phyloP scores from a whole-genome alignment of 2,329 filamentous ascomycete genomes.

The Leptographium procerum region DNA sequence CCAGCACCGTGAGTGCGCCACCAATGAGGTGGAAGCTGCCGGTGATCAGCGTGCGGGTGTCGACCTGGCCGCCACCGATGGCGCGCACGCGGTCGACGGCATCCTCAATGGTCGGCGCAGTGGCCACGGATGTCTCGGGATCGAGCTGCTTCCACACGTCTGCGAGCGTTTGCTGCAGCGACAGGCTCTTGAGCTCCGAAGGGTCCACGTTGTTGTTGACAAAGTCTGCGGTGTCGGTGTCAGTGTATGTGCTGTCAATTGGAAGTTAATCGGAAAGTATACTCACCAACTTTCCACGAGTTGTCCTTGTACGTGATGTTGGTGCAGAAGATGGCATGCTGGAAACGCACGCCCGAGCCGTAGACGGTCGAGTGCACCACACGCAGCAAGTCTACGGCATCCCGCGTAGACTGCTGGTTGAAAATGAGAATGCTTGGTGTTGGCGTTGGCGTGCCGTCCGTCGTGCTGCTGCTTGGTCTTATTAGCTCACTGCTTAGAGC shows the following conservation, averaged over 20 bases:
- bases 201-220: slow-evolving; percentile 44
- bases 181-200: slow-evolving; percentile 35
- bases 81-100: slow-evolving; percentile 30
- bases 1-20: slow-evolving; percentile 20
- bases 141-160: slow-evolving; percentile 37
- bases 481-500: no score
- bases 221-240: slow-evolving; percentile 37
- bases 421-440: slow-evolving; percentile 54
- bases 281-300: slow-evolving; percentile 33
- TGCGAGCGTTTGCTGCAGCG: slow-evolving; percentile 39
- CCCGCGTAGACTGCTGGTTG: slow-evolving; percentile 84
- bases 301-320: slow-evolving; percentile 33
- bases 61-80: slow-evolving; percentile 1
- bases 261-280: background rate
- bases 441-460: background rate
- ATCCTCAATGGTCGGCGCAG: slow-evolving; percentile 43
- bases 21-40: slow-evolving; percentile 38
- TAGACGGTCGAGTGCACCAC: slow-evolving; percentile 33
- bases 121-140: slow-evolving; percentile 28
- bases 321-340: slow-evolving; percentile 45
- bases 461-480: no score
- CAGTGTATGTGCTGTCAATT: background rate
- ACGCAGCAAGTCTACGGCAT: slow-evolving; percentile 48
- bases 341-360: slow-evolving; percentile 39
- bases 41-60: slow-evolving; percentile 26